A percentile compares a stretch with the other conserved stretches of the same genome.
Evolutionary conservation across 169 alveolate species (phyloP).

Genomic region (Plasmodium relictum): DNA sequence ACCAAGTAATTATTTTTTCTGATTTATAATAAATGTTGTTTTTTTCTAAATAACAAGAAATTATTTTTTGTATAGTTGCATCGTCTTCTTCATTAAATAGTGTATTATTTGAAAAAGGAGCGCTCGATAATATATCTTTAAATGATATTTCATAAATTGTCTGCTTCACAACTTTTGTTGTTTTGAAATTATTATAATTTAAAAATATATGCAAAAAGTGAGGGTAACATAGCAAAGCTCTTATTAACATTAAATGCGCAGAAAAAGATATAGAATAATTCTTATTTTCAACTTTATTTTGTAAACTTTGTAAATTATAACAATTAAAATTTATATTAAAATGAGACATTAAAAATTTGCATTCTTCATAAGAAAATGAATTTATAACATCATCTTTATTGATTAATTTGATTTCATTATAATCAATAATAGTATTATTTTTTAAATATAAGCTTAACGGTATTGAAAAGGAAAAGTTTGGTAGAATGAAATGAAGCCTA

Average conservation of each 20-base stretch:
- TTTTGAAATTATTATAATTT: constrained; percentile 39
- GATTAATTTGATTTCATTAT: constrained; percentile 3
- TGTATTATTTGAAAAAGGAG: constrained; percentile 37
- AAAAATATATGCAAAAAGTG: constrained; percentile 21
- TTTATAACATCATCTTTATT: constrained; percentile 15
- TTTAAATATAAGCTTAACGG: constrained; percentile 43
- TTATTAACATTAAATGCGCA: constrained; percentile 31
- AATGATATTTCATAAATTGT: constrained; percentile 36
- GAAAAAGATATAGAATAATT: constrained; percentile 30
- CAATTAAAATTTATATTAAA: constrained; percentile 35
- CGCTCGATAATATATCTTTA: constrained; percentile 23
- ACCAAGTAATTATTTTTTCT: constrained; percentile 57
- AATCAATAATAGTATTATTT: constrained; percentile 14
- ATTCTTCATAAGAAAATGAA: constrained; percentile 43
- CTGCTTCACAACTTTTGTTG: constrained; percentile 48
- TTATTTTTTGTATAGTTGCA: constrained; percentile 47
- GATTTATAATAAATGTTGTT: constrained; percentile 56
- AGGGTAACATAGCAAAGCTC: constrained; percentile 56
- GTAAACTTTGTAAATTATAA: not conserved
- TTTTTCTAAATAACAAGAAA: constrained; percentile 31
- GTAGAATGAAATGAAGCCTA: constrained; percentile 49
- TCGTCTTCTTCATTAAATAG: constrained; percentile 2
- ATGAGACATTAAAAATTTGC: constrained; percentile 33
- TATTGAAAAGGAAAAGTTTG: constrained; percentile 62
- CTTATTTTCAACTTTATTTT: not conserved